Evolutionary conservation across 495 filamentous ascomycete species (phyloP).

Genomic region (Neurospora sp.): DNA sequence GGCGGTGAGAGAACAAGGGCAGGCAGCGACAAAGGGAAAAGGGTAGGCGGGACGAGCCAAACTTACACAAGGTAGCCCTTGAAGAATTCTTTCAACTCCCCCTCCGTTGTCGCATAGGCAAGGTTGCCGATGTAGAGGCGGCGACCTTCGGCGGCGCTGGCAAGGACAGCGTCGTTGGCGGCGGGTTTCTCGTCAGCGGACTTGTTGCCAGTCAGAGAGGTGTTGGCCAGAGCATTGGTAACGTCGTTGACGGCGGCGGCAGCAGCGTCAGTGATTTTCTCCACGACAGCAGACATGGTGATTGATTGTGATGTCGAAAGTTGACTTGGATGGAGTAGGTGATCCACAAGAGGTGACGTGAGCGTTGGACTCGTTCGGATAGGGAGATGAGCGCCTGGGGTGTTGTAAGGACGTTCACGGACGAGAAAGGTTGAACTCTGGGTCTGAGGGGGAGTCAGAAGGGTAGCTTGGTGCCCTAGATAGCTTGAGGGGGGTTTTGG

Average conservation of each 20-base stretch:
- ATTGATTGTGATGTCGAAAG: conserved; percentile 22
- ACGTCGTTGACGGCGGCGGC: conserved; percentile 69
- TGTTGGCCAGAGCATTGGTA: conserved; percentile 74
- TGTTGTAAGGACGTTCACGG: conserved; percentile 29
- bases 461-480: conserved; percentile 93
- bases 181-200: conserved; percentile 40
- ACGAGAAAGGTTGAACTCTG: conserved; percentile 42
- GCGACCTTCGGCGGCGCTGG: conserved; percentile 95
- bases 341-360: conserved; percentile 24
- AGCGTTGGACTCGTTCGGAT: conserved; percentile 21
- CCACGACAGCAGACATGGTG: conserved; percentile 53
- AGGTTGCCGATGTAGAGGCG: conserved; percentile 99
- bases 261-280: conserved; percentile 50
- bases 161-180: conserved; percentile 79
- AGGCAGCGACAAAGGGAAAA: background rate
- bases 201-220: conserved; percentile 50
- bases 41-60: conserved; percentile 1
- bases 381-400: conserved; percentile 19
- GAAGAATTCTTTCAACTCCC: conserved; percentile 99
- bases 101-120: conserved; percentile 99
- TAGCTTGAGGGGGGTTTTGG: conserved; percentile 31
- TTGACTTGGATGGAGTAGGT: conserved; percentile 27
- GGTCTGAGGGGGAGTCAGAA: conserved; percentile 52
- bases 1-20: conserved; percentile 1
- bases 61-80: conserved; percentile 95